phyloP scores from a whole-genome alignment of 164 flowering plant genomes.

The Stephania japonica region DNA sequence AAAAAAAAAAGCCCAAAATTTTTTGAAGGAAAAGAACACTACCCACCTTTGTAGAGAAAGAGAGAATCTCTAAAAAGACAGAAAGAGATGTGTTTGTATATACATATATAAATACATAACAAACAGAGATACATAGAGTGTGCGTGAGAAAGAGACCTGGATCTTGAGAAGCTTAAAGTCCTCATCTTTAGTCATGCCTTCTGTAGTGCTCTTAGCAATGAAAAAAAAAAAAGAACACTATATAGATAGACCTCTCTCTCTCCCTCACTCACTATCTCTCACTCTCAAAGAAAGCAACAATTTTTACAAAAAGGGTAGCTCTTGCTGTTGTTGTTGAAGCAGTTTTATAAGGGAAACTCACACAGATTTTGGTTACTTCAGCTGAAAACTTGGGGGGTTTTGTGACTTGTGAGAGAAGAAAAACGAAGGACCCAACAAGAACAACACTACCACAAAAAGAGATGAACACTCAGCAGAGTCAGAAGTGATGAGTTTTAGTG shows the following conservation, averaged over 20 bases:
- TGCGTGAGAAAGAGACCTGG: constrained; percentile 44
- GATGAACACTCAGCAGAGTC: neutral
- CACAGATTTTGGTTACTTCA: neutral
- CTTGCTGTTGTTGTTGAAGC: neutral
- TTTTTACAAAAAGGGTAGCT: neutral
- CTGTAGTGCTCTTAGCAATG: constrained; percentile 14
- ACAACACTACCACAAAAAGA: neutral
- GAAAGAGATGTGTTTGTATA: neutral
- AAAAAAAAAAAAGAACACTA: constrained; percentile 10
- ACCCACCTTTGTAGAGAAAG: constrained; percentile 8
- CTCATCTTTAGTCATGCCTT: constrained; percentile 68
- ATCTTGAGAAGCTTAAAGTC: constrained; percentile 83
- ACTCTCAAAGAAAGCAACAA: neutral
- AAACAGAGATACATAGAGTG: neutral
- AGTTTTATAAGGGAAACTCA: neutral
- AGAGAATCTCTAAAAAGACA: neutral
- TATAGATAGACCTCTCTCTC: neutral
- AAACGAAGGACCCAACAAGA: neutral
- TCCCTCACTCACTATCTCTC: neutral
- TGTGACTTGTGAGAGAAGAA: neutral
- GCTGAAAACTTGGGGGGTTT: neutral
- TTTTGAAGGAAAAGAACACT: constrained; percentile 17
- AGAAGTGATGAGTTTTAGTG: neutral
- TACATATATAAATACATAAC: no score
- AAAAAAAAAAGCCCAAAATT: neutral